Conservation (phyloP, 2,329 filamentous ascomycete species). For the Xylariaceae sp. region DNA sequence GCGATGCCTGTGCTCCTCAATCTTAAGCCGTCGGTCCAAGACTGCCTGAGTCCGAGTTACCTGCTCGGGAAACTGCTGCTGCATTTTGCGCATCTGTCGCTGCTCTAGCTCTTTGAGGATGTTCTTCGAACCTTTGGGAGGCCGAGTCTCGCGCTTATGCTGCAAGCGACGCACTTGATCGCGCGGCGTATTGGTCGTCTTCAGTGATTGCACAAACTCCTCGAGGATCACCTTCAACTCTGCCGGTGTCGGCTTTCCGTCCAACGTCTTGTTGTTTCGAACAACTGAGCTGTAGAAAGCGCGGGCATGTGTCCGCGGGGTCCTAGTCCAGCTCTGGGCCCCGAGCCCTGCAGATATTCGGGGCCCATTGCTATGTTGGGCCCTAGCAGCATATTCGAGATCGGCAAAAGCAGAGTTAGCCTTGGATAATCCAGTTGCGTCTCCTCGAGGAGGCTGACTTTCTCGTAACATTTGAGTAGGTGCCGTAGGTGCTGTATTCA, state of each 20-base stretch:
- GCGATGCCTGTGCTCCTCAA: slow-evolving; percentile 6
- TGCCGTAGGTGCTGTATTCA: not conserved
- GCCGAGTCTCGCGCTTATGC: slow-evolving; percentile 16
- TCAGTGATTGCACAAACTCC: slow-evolving; percentile 27
- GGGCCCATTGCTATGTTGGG: not conserved
- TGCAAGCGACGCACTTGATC: slow-evolving; percentile 23
- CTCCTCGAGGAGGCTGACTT: not conserved
- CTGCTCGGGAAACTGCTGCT: slow-evolving; percentile 16
- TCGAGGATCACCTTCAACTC: slow-evolving; percentile 27
- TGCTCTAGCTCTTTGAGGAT: not conserved
- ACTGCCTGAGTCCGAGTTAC: slow-evolving; percentile 15
- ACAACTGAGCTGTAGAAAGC: slow-evolving; percentile 13
- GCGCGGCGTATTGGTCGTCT: slow-evolving; percentile 6
- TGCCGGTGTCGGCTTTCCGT: not conserved
- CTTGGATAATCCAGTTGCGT: not conserved
- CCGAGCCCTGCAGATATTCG: not conserved
- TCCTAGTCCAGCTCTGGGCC: not conserved
- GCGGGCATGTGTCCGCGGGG: slow-evolving; percentile 4
- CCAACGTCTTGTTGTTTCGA: not conserved
- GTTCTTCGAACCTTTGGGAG: slow-evolving; percentile 6
- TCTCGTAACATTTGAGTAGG: not conserved
- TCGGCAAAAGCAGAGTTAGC: slow-evolving; percentile 12
- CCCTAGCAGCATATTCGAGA: slow-evolving; percentile 23
- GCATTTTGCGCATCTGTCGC: slow-evolving; percentile 3
- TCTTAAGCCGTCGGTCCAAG: slow-evolving; percentile 12